phyloP scores from a whole-genome alignment of 148 eudicot species.

The Linanthus parryae region DNA sequence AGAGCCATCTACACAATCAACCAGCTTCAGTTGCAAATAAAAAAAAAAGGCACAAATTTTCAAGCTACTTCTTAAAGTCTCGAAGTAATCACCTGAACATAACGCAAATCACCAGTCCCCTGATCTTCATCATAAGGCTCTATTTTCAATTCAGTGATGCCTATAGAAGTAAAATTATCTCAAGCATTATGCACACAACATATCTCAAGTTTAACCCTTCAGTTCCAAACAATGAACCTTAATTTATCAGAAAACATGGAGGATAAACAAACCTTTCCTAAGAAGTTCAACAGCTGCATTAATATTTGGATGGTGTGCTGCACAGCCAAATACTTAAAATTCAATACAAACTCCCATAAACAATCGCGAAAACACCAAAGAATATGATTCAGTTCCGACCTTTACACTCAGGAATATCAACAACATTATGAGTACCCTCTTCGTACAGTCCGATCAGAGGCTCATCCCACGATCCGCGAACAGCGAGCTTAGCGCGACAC shows the following conservation, averaged over 20 bases:
- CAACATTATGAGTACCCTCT: constrained; percentile 90
- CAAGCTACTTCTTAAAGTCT: neutral
- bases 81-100: constrained; percentile 61
- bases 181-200: no score
- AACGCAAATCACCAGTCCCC: constrained; percentile 85
- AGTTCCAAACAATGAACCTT: no score
- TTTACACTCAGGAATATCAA: constrained; percentile 90
- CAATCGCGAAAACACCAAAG: no score
- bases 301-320: constrained; percentile 97
- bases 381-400: no score
- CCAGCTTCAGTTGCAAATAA: constrained; percentile 10
- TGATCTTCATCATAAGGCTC: constrained; percentile 86
- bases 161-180: constrained; percentile 28
- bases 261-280: constrained; percentile 47
- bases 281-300: constrained; percentile 81
- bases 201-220: no score
- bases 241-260: neutral
- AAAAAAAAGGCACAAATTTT: constrained; percentile 15
- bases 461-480: constrained; percentile 62
- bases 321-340: constrained; percentile 12
- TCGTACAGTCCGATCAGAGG: constrained; percentile 88
- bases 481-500: constrained; percentile 93
- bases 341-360: neutral
- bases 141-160: constrained; percentile 58
- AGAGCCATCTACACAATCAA: constrained; percentile 80